Evolutionary conservation across 805 yeast genomes (phyloP).

Genomic region (Huiozyma naganishii): DNA sequence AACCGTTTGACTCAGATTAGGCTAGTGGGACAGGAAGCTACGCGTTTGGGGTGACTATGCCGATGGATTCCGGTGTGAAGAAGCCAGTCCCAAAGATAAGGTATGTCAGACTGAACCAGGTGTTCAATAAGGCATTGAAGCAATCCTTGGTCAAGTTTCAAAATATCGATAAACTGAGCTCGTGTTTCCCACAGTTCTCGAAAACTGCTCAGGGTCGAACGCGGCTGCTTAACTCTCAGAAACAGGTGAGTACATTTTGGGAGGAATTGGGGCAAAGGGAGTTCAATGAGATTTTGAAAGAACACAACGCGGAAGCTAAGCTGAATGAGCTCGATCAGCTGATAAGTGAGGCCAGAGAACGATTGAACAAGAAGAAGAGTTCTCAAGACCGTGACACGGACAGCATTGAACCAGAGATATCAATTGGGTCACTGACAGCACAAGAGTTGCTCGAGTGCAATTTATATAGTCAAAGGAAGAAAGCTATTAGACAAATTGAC

Average conservation of each 20-base stretch:
- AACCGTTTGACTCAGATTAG: too few relatives aligned
- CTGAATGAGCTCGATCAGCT: slow-evolving; percentile 31
- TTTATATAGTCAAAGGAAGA: slow-evolving; percentile 14
- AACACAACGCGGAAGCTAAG: slow-evolving; percentile 30
- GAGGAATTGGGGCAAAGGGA: slow-evolving; percentile 38
- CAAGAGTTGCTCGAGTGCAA: slow-evolving; percentile 19
- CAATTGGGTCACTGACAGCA: slow-evolving; percentile 17
- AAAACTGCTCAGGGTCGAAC: slow-evolving; percentile 35
- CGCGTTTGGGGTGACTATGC: too few relatives aligned
- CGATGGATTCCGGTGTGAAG: too few relatives aligned
- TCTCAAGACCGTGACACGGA: background rate
- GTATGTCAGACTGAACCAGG: slow-evolving; percentile 38
- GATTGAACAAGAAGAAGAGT: slow-evolving; percentile 7
- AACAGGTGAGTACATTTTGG: slow-evolving; percentile 45
- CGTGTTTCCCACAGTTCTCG: slow-evolving; percentile 47
- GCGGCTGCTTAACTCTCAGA: slow-evolving; percentile 38
- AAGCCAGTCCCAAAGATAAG: slow-evolving; percentile 28
- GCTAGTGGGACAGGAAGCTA: too few relatives aligned
- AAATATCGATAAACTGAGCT: slow-evolving; percentile 37
- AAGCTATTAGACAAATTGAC: slow-evolving; percentile 15
- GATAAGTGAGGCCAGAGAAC: slow-evolving; percentile 26
- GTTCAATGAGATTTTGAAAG: slow-evolving; percentile 43
- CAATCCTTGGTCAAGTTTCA: slow-evolving; percentile 40
- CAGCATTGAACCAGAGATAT: slow-evolving; percentile 2
- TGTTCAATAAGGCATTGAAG: slow-evolving; percentile 43